Percentiles rank a stretch among this genome's conserved stretches.
These are phyloP conservation scores for Acanthamoeba culbertsoni DNA, from an alignment of 208 protist genomes.

Conservation along the genomic window DNA sequence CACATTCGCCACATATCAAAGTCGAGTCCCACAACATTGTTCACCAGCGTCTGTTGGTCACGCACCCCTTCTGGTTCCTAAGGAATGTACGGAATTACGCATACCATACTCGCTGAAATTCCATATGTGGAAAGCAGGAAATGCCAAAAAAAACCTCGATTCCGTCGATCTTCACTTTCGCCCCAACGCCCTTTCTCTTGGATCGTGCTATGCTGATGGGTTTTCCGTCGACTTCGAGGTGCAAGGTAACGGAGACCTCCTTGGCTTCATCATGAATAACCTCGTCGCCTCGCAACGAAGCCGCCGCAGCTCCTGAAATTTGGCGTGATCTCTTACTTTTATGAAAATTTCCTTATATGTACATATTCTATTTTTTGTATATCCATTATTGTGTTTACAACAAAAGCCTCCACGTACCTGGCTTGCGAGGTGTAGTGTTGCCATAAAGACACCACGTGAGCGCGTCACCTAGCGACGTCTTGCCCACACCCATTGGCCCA, in stretches of 20 bases:
- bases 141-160: neutral
- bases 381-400: too few relatives aligned
- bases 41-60: conserved; percentile 63
- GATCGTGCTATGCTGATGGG: conserved; percentile 27
- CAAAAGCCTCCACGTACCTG: neutral
- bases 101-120: neutral
- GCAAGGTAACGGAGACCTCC: neutral
- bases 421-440: conserved; percentile 65
- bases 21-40: conserved; percentile 70
- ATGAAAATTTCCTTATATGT: too few relatives aligned
- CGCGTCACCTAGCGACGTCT: conserved; percentile 64
- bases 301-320: neutral
- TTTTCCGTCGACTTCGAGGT: conserved; percentile 40
- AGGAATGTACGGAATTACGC: neutral
- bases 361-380: too few relatives aligned
- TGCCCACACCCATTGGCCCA: conserved; percentile 65
- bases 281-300: conserved; percentile 64
- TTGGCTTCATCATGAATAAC: conserved; percentile 66
- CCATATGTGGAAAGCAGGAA: neutral
- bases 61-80: conserved; percentile 56
- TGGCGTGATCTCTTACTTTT: too few relatives aligned
- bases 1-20: conserved; percentile 71
- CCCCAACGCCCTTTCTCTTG: conserved; percentile 28
- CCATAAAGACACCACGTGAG: conserved; percentile 69
- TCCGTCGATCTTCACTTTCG: conserved; percentile 62